Percentiles rank a stretch among this genome's conserved stretches.
Conservation (phyloP, 2,329 filamentous ascomycete genomes). For the Ophiostoma ulmi region DNA sequence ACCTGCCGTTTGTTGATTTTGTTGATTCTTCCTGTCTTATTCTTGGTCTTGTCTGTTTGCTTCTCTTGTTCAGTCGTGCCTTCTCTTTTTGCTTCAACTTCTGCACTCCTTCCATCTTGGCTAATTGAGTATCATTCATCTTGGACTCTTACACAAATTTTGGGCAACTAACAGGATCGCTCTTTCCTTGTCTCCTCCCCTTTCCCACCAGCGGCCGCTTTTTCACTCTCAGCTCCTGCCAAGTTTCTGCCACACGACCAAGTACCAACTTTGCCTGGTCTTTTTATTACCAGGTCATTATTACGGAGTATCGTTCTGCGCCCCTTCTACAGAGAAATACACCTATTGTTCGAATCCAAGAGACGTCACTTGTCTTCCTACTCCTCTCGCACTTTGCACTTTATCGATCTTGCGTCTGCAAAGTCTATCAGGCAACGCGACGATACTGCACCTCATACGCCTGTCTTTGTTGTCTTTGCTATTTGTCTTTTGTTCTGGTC, state of each 20-base stretch:
- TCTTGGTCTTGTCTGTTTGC: neutral
- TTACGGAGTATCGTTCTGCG: neutral
- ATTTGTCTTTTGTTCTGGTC: too few relatives aligned
- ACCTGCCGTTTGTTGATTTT: slow-evolving; percentile 6
- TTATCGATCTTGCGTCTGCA: neutral
- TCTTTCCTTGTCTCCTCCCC: neutral
- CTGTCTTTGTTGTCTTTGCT: neutral
- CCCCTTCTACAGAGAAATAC: neutral
- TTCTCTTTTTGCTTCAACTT: neutral
- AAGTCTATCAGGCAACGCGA: neutral
- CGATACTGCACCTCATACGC: neutral
- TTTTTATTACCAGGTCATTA: neutral
- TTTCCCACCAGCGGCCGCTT: neutral
- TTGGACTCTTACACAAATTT: neutral
- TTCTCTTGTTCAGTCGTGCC: neutral
- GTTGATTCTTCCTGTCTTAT: neutral
- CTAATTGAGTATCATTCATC: neutral
- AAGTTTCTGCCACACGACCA: neutral
- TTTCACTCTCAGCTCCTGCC: neutral
- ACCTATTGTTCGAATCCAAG: neutral
- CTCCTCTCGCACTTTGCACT: neutral
- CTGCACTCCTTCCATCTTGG: neutral
- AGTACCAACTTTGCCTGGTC: neutral
- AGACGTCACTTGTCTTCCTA: neutral
- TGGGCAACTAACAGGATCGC: neutral